Conservation (phyloP, 1,284 basidiomycete species). For the Uromyces viciae-fabae region DNA sequence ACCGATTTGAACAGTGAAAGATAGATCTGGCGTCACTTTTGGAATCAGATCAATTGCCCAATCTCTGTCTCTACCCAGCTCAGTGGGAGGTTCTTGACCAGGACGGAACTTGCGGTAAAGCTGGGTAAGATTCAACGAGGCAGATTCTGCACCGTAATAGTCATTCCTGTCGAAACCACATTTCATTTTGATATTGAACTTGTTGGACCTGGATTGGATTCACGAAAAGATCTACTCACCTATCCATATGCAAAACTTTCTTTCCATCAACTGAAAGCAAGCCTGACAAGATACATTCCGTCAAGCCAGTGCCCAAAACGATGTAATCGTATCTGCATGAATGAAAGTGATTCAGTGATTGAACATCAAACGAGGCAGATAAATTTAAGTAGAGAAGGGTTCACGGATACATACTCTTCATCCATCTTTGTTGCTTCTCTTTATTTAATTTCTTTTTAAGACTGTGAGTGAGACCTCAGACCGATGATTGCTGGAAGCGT, state of each 20-base stretch:
- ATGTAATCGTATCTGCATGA: conserved; percentile 46
- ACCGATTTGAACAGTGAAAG: not conserved
- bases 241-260: conserved; percentile 99
- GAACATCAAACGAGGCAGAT: not conserved
- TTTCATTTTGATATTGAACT: not conserved
- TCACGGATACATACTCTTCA: conserved; percentile 18
- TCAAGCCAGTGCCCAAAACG: conserved; percentile 78
- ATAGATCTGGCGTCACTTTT: conserved; percentile 50
- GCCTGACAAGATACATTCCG: conserved; percentile 96
- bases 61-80: conserved; percentile 87
- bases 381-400: not conserved
- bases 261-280: conserved; percentile 96
- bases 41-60: conserved; percentile 88
- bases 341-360: not conserved
- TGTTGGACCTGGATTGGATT: not conserved
- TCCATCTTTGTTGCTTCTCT: not conserved
- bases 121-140: conserved; percentile 95
- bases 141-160: conserved; percentile 97
- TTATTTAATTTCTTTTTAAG: too few species aligned
- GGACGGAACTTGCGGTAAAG: conserved; percentile 91
- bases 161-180: conserved; percentile 65
- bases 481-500: too few species aligned
- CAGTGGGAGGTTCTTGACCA: conserved; percentile 58
- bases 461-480: too few species aligned
- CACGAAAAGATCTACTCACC: conserved; percentile 45